A percentile compares a stretch with the other conserved stretches of the same genome.
These are phyloP conservation scores for Drechslera avenae DNA, from an alignment of 2,329 filamentous ascomycete species.

Conservation along the genomic window DNA sequence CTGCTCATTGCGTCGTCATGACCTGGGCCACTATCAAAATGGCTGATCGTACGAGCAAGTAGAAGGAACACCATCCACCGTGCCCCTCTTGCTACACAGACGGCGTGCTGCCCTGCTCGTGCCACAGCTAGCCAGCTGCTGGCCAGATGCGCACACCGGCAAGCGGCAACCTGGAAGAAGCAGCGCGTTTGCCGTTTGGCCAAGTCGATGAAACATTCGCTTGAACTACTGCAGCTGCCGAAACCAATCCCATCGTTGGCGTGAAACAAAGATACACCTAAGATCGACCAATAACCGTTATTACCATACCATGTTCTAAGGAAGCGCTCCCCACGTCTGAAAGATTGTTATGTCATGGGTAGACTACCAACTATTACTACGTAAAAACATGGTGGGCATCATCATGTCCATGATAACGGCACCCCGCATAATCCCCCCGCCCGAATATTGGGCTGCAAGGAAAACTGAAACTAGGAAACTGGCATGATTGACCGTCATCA, in stretches of 20 bases:
- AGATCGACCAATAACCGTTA: slow-evolving; percentile 28
- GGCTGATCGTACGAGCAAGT: slow-evolving; percentile 18
- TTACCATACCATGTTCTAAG: slow-evolving; percentile 17
- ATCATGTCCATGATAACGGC: slow-evolving; percentile 26
- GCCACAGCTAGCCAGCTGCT: slow-evolving; percentile 28
- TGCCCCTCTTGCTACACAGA: slow-evolving; percentile 18
- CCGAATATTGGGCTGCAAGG: slow-evolving; percentile 19
- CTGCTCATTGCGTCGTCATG: slow-evolving; percentile 27
- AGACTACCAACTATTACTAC: slow-evolving; percentile 23
- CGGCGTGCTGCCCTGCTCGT: slow-evolving; percentile 35
- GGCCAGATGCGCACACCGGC: slow-evolving; percentile 27
- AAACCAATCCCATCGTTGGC: slow-evolving; percentile 31
- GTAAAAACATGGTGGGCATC: slow-evolving; percentile 30
- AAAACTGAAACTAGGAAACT: slow-evolving; percentile 15
- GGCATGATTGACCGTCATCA: slow-evolving; percentile 13
- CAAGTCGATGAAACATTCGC: slow-evolving; percentile 33
- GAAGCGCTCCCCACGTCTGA: slow-evolving; percentile 23
- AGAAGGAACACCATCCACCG: slow-evolving; percentile 3
- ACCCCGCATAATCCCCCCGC: slow-evolving; percentile 17
- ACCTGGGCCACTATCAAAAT: slow-evolving; percentile 15
- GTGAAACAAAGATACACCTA: slow-evolving; percentile 33
- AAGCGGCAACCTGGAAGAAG: slow-evolving; percentile 25
- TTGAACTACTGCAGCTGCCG: slow-evolving; percentile 32
- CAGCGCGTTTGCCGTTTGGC: slow-evolving; percentile 23
- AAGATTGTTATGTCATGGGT: slow-evolving; percentile 24